These are phyloP conservation scores for Paramyrothecium roridum DNA, from an alignment of 2,329 filamentous ascomycete species.

Conservation along the genomic window DNA sequence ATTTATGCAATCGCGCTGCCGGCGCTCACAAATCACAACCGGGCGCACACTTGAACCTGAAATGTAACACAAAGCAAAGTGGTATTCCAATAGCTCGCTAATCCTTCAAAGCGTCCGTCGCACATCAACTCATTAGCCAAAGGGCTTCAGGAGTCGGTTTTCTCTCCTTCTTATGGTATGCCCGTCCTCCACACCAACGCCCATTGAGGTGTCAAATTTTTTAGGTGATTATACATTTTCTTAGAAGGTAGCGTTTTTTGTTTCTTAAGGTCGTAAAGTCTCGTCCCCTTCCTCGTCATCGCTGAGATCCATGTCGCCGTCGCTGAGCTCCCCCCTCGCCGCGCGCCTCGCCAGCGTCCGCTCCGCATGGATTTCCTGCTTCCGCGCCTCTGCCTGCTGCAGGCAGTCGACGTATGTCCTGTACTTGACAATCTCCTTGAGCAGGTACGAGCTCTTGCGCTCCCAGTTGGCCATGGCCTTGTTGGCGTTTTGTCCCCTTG, in stretches of 20 bases:
- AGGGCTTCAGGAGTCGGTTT: too few species aligned
- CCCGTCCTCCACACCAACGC: neutral
- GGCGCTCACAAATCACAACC: neutral
- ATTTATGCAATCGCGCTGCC: neutral
- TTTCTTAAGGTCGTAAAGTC: conserved; percentile 24
- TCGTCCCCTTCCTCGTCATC: conserved; percentile 30
- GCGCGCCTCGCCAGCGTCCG: conserved; percentile 49
- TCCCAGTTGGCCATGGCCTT: conserved; percentile 98
- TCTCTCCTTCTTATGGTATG: too few species aligned
- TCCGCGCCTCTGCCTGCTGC: conserved; percentile 64
- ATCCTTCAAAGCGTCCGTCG: neutral
- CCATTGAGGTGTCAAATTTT: neutral
- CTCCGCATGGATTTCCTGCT: conserved; percentile 67
- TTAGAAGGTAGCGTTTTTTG: neutral
- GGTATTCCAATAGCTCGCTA: neutral
- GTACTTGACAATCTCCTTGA: conserved; percentile 95
- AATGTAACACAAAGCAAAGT: neutral
- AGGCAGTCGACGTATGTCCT: conserved; percentile 89
- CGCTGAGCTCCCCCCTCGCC: conserved; percentile 42
- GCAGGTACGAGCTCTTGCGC: conserved; percentile 85
- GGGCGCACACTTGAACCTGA: neutral
- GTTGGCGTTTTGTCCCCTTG: conserved; percentile 72
- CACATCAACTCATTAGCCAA: neutral
- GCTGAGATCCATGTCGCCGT: conserved; percentile 32
- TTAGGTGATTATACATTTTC: neutral